phyloP scores from a whole-genome alignment of 345 rosid species.

The Sisymbrium altissimum region DNA sequence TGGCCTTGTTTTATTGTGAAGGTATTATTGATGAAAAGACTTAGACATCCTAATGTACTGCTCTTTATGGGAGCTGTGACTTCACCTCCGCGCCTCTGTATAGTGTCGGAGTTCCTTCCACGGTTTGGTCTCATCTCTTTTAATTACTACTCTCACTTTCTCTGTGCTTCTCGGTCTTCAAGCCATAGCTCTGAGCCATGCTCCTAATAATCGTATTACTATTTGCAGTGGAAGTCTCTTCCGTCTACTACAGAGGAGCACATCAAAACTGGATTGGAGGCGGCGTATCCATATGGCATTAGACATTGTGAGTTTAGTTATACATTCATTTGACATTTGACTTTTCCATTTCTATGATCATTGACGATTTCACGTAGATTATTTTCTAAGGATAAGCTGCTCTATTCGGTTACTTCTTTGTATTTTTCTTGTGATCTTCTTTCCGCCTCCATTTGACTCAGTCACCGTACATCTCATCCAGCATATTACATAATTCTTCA shows the following conservation, averaged over 20 bases:
- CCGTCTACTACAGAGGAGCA: constrained; percentile 72
- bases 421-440: constrained; percentile 16
- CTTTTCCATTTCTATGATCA: neutral
- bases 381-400: neutral
- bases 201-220: constrained; percentile 11
- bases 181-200: constrained; percentile 4
- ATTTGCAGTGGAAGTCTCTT: constrained; percentile 87
- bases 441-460: neutral
- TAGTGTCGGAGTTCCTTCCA: constrained; percentile 98
- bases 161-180: neutral
- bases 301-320: constrained; percentile 68
- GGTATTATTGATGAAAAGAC: constrained; percentile 94
- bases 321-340: neutral
- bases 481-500: constrained; percentile 26
- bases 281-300: constrained; percentile 80
- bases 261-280: constrained; percentile 86
- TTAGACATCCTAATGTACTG: constrained; percentile 90
- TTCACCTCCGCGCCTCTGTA: constrained; percentile 88
- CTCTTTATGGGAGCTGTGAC: constrained; percentile 98
- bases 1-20: constrained; percentile 30
- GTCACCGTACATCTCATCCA: constrained; percentile 12
- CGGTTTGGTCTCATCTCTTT: constrained; percentile 52
- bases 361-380: neutral
- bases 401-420: constrained; percentile 3
- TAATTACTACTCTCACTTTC: constrained; percentile 13